Base-by-base conservation (phyloP, 2,329 filamentous ascomycete species). In the Hymenoscyphus salicellus region DNA sequence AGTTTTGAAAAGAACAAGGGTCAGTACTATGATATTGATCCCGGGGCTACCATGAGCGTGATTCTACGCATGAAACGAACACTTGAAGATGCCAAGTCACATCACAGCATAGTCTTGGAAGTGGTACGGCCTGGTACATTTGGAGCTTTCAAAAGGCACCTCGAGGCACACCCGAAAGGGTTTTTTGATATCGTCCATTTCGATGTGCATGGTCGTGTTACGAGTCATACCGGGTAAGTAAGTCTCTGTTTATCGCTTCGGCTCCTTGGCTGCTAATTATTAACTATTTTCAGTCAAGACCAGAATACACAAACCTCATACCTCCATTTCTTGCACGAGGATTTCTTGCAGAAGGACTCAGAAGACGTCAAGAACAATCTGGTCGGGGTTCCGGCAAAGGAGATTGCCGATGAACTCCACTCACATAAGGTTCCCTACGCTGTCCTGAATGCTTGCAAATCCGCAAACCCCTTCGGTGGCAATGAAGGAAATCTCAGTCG, bases 161-260 rank as follows among this genome's bases (percentile, higher is more conserved):
- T 56, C 11, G 32, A 56, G 5, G 20, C 26, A 4, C 26, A 26
- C 16, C 55, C 55, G 1, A 30, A 30, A 5, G 26, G 55, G 10
- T 56, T 30, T 10, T 56, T 56, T 33, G 55, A 56, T 56, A 56
- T 56, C 14, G 55, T 56, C 14, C 55, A 56, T 11, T 56, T 56
- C n/a, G 55, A 56, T 33, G 55, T 56, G 16, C 55, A 56, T 5
- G 55, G 55, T 11, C 26, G 30, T 17, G 30, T 56, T 20, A 30
- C 26, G 5, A 30, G 6, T 30, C 26, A 56, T 7, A 17, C 20
- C 10, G 17, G 11, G 55, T 56, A 30, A 17, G 55, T 56, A n/a
- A n/a, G n/a, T n/a, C 5, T 16, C 10, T 56, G 6, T 20, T 3
- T 3, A 0, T 49, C 10, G n/a, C n/a, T 11, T 49, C 8, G 0